Evolutionary conservation across 495 filamentous ascomycete genomes (phyloP), one percentile per base, ranked within the genome.

Genomic region (Xylaria flabelliformis): DNA sequence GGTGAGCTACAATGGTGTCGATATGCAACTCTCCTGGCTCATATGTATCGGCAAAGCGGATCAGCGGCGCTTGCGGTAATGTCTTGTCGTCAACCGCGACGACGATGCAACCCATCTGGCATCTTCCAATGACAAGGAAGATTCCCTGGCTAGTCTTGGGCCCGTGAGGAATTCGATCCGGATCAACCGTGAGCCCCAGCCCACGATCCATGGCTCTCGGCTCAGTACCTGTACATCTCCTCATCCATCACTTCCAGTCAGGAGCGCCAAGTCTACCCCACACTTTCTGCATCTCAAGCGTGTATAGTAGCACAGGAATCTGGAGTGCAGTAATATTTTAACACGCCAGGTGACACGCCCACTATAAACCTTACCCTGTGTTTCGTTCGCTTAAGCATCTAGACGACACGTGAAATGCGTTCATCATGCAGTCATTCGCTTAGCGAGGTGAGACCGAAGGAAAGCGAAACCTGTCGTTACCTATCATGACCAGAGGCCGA

Each of bases 361-460:
- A 76, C 72, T 75, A 71, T 78, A 79, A 77, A 79, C 75, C 75
- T 73, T 73, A 77, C 73, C 73, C 69, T 71, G 69, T 48, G 42
- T 68, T 74, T 76, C 76, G 73, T 73, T 79, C 77, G 77, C 77
- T 79, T 79, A 78, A 78, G 76, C 73, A 70, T 68, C 73, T 74
- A 74, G 76, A 64, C 74, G 64, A 71, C 74, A 63, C 74, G 46
- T 73, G 50, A 77, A 66, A 75, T 76, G 58, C 65, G 46, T 69
- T n/a, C 66, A 68, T 63, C 55, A 70, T 66, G 68, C 51, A 72
- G 72, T 71, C 62, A 74, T 79, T 72, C 75, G 75, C 64, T 67
- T 76, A 74, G 68, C 73, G 74, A 72, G 74, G 75, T 73, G 75
- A 74, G 65, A 21, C 77, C 75, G 77, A 79, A 59, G 72, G 72